Percentiles rank a stretch among this genome's conserved stretches.
These are phyloP conservation scores for Penicillium crystallinum DNA, from an alignment of 495 filamentous ascomycete genomes.

Conservation along the genomic window DNA sequence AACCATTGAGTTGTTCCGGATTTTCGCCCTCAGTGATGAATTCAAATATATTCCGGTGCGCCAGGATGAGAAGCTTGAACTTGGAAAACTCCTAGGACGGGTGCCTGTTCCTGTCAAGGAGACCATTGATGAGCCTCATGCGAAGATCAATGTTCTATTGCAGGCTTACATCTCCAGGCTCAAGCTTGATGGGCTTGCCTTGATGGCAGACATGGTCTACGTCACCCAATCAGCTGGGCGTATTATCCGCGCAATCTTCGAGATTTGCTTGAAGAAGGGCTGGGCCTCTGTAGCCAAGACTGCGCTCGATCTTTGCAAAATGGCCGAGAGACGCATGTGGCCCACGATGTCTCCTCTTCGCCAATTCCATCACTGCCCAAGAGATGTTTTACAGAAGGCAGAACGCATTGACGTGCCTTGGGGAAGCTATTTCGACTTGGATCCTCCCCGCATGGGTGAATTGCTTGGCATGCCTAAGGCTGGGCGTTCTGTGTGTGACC, in stretches of 20 bases:
- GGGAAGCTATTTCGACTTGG: constrained; percentile 89
- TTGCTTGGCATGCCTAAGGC: constrained; percentile 87
- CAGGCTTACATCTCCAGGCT: constrained; percentile 96
- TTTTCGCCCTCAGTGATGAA: constrained; percentile 96
- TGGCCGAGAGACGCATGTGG: constrained; percentile 99
- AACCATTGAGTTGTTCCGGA: constrained; percentile 89
- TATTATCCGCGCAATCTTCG: constrained; percentile 92
- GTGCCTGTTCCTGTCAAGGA: constrained; percentile 98
- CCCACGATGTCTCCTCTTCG: constrained; percentile 94
- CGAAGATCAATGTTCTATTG: constrained; percentile 98
- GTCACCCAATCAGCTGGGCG: constrained; percentile 96
- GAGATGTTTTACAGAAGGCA: constrained; percentile 84
- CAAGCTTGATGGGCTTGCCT: constrained; percentile 84
- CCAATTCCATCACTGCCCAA: constrained; percentile 77
- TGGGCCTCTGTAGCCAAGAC: constrained; percentile 93
- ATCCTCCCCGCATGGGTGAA: constrained; percentile 96
- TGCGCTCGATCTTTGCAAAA: constrained; percentile 94
- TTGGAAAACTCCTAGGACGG: constrained; percentile 81
- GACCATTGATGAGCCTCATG: constrained; percentile 90
- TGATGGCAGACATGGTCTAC: constrained; percentile 99
- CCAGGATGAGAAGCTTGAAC: constrained; percentile 94
- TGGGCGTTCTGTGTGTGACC: constrained; percentile 74
- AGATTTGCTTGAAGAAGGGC: constrained; percentile 92
- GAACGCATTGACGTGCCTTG: constrained; percentile 95
- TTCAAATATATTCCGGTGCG: constrained; percentile 99